Evolutionary conservation across 2,329 filamentous ascomycete species (phyloP), one percentile per base, ranked within the genome.

Genomic region (Leptographium procerum): DNA sequence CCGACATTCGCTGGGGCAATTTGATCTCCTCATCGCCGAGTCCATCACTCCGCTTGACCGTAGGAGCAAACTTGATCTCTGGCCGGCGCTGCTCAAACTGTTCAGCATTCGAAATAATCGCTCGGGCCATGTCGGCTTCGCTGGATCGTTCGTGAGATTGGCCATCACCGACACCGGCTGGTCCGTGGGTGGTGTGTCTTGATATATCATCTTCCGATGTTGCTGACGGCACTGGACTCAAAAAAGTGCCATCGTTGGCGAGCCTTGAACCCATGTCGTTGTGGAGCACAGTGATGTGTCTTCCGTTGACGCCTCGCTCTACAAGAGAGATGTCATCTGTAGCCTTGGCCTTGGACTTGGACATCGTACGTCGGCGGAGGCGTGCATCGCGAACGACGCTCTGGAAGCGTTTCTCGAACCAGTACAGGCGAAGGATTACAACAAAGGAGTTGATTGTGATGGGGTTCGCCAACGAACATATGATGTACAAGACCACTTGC

Each of bases 401-500:
- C 68, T 95, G 88, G 69, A 99, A 97, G 9, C 91, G 84, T 71
- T 95, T 96, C 72, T 99, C 91, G 69, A 99, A 99, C 92, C 92
- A 99, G 72, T 96, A 96, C 1, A 99, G 77, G 29, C 94, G 87
- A 16, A 97, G 79, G 65, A 96, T 92, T 9, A 99, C 94, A 51
- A 99, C 90, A 51, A 83, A 87, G 2, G 88, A 83, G 67, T 95
- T 85, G 65, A 96, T 86, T 52, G 88, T 85, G 61, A 96, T 94
- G 0, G 91, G 91, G 55, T 90, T 95, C 29, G 86, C 84, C 14
- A 89, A 65, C 77, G 90, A 85, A 4, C 86, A 77, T 47, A 89
- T 77, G 8, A 91, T 66, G 65, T 87, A 91, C 29, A 95, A 73
- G 55, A 88, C 78, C 48, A 89, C 70, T 72, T 94, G 87, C 68